Percentiles rank a stretch among this genome's conserved stretches.
These are phyloP conservation scores for Fagopyrum esculentum DNA, from an alignment of 148 eudicot species.

Conservation along the genomic window DNA sequence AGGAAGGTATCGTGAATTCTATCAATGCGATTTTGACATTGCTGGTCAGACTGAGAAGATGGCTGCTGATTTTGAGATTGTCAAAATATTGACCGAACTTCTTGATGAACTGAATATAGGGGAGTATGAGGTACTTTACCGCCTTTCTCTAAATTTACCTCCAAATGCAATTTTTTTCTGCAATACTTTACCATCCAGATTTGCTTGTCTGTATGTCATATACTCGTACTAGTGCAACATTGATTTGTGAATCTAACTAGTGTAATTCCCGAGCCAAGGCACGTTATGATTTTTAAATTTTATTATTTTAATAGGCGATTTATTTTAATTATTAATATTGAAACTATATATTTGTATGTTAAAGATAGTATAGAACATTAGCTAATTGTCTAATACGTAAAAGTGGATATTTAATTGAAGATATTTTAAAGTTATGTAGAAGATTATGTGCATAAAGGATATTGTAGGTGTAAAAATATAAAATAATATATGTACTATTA, in stretches of 20 bases:
- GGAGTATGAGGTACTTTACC: slow-evolving; percentile 68
- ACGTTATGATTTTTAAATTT: no score
- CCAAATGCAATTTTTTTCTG: neutral
- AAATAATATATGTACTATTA: no score
- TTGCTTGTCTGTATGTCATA: neutral
- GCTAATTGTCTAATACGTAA: no score
- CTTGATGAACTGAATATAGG: slow-evolving; percentile 85
- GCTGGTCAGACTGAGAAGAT: slow-evolving; percentile 85
- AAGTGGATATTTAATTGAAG: no score
- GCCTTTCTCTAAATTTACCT: neutral
- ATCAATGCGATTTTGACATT: slow-evolving; percentile 95
- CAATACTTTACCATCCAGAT: neutral
- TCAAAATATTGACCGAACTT: slow-evolving; percentile 82
- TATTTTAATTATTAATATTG: no score
- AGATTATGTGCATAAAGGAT: no score
- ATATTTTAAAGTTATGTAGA: no score
- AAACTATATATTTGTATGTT: no score
- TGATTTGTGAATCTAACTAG: neutral
- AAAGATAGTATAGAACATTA: no score
- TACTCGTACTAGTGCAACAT: neutral
- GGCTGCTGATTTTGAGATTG: slow-evolving; percentile 91
- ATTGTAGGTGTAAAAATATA: no score
- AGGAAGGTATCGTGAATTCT: slow-evolving; percentile 95
- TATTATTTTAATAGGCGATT: no score
- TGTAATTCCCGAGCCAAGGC: neutral